Base-by-base conservation (phyloP, 2,329 filamentous ascomycete species). In the Karstenula rhodostoma region DNA sequence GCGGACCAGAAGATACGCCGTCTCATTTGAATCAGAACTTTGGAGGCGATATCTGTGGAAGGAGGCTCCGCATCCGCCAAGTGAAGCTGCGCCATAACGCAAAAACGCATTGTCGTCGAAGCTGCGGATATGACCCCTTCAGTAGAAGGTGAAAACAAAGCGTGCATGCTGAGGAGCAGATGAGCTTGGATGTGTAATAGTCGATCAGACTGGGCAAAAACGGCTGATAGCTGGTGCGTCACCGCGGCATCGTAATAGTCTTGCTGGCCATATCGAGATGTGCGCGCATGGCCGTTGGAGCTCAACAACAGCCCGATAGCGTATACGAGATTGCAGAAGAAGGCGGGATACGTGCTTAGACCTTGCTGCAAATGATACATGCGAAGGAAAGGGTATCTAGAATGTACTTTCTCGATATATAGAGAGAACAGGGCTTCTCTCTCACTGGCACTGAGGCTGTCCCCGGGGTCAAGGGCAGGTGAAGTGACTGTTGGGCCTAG, bases 1-100 rank as follows among this genome's bases (percentile, higher is more conserved):
- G 66, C 64, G 49, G 64, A 68, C 66, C 66, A 68, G 25, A 67
- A 68, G 27, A 64, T 64, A 25, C 66, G 66, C 13, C 66, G 62
- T 22, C 66, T 53, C 33, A 68, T 48, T 52, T 67, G 66, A 27
- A 60, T 62, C 4, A 32, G 13, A 5, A 66, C 58, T 8, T 57
- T 58, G 2, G 47, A 56, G 0, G 57, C 27, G 13, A 55, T 29
- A 25, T 59, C 49, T 1, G 37, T 37, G 2, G 65, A 51, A 32
- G 40, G 33, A 17, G 63, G 61, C 42, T 69, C 66, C 10, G 56
- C 60, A 43, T 67, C 66, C 15, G 49, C 48, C 9, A 69, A 58
- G 46, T 67, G 66, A 25, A 69, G 51, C 48, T 69, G 66, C 37
- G 64, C 61, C 52, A 64, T 65, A 3, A 67, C 65, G n/a, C 65